Base-by-base conservation (phyloP, 192 early-diverging fungal species). In the Pilaira anomala region DNA sequence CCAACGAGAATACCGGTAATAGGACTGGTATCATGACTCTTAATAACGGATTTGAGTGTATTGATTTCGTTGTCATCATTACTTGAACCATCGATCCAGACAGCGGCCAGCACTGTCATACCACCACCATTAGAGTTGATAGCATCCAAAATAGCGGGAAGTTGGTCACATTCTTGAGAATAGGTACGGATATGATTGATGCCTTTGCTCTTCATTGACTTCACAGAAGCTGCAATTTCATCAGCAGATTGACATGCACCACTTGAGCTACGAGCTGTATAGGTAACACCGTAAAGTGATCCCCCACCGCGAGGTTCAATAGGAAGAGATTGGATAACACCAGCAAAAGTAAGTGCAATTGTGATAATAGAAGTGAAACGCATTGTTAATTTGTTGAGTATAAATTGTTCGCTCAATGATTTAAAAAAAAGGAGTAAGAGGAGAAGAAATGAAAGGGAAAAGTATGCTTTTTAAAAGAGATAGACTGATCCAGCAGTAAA, bases 101-200 rank as follows among this genome's bases (percentile, higher is more conserved):
- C 71, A 45, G 53, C 60, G 9, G 71, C 71, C 46, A 67, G 24
- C 5, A 73, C 71, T n/a, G 44, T 63, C 56, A 73, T 67, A 33
- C 50, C 46, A 39, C 60, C 51, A 48, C 60, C 61, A 11, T n/a
- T 44, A 13, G 8, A 6, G 13, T 45, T 44, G 24, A 73, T 73
- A n/a, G 45, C 65, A 24, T 51, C 51, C 18, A 73, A 45, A 22
- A 73, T 63, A 25, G 50, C 18, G 3, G 60, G 28, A 14, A 73
- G 44, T 39, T 67, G 65, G 26, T 66, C 39, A 42, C 71, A 73
- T 42, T 73, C 71, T 67, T 73, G 71, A 14, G 71, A 66, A 19
- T 73, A 73, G 2, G 71, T 73, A 26, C 71, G 71, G 24, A 73
- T 59, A 45, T 63, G 63, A 22, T 40, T 42, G n/a, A 73, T 63